A percentile compares a stretch with the other conserved stretches of the same genome.
Conservation (phyloP, 2,329 filamentous ascomycete genomes). For the Xylaria sp. region DNA sequence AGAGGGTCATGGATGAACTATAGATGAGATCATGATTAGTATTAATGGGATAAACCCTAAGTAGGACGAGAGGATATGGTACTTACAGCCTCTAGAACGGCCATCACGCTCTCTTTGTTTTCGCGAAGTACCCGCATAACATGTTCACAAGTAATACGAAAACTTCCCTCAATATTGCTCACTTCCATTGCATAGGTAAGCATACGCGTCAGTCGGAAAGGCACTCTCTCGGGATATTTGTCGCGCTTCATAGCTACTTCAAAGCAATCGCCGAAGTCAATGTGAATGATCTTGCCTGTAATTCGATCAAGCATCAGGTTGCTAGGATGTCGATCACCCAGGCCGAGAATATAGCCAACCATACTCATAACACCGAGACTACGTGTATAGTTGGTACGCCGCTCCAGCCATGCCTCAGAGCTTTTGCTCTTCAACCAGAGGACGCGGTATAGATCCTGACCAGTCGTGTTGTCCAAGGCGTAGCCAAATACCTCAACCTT, state of each 20-base stretch:
- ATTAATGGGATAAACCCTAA: not conserved
- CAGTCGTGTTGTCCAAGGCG: conserved; percentile 98
- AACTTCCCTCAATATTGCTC: conserved; percentile 98
- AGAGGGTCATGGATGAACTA: conserved; percentile 99
- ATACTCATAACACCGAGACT: conserved; percentile 99
- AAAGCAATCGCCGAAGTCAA: conserved; percentile 99
- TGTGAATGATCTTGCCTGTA: conserved; percentile 97
- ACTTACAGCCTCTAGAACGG: conserved; percentile 94
- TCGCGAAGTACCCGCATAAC: conserved; percentile 96
- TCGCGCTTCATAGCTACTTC: conserved; percentile 99
- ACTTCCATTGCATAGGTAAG: conserved; percentile 99
- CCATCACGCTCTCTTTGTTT: conserved; percentile 99
- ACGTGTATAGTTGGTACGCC: conserved; percentile 97
- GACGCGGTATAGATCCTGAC: conserved; percentile 96
- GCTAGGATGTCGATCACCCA: conserved; percentile 96
- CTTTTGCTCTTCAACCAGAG: conserved; percentile 99
- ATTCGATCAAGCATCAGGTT: conserved; percentile 97
- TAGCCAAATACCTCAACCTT: conserved; percentile 99
- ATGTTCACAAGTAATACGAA: conserved; percentile 97
- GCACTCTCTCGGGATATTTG: conserved; percentile 97
- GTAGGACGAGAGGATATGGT: conserved; percentile 5
- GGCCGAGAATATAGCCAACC: conserved; percentile 98
- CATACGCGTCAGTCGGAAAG: conserved; percentile 98
- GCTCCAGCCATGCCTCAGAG: conserved; percentile 96
- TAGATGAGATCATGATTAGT: conserved; percentile 35